Evolutionary conservation across 768 basidiomycete genomes (phyloP).

Genomic region (Scleroderma bovista): DNA sequence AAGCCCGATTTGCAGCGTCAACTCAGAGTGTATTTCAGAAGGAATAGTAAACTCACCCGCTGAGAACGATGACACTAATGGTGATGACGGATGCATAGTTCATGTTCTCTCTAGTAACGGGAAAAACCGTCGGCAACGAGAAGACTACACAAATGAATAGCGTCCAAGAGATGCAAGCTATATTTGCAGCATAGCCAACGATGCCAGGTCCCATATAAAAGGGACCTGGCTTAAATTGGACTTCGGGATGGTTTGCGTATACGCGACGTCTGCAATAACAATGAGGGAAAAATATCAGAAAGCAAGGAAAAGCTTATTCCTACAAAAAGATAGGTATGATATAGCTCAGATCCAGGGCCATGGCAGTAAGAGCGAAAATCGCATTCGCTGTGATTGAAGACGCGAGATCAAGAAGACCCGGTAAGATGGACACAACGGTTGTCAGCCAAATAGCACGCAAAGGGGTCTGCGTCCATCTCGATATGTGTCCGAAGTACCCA

Average conservation of each 20-base stretch:
- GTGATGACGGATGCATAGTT: constrained; percentile 77
- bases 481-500: constrained; percentile 71
- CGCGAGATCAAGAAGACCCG: constrained; percentile 71
- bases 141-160: constrained; percentile 66
- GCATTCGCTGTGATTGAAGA: constrained; percentile 73
- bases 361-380: constrained; percentile 77
- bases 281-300: neutral
- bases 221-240: constrained; percentile 79
- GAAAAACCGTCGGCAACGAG: constrained; percentile 61
- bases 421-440: constrained; percentile 61
- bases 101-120: constrained; percentile 70
- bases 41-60: constrained; percentile 35
- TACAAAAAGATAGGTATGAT: constrained; percentile 74
- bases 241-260: constrained; percentile 71
- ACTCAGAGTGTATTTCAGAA: neutral
- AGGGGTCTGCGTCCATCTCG: constrained; percentile 61
- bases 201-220: constrained; percentile 77
- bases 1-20: neutral
- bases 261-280: constrained; percentile 43
- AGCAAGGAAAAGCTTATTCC: constrained; percentile 7
- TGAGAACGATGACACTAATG: constrained; percentile 46
- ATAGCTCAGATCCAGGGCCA: constrained; percentile 74
- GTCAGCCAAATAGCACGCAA: constrained; percentile 72
- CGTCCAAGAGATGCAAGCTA: constrained; percentile 65
- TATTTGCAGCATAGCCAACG: constrained; percentile 57